These are phyloP conservation scores for Didymella keratinophila DNA, from an alignment of 2,329 filamentous ascomycete genomes.

Conservation along the genomic window DNA sequence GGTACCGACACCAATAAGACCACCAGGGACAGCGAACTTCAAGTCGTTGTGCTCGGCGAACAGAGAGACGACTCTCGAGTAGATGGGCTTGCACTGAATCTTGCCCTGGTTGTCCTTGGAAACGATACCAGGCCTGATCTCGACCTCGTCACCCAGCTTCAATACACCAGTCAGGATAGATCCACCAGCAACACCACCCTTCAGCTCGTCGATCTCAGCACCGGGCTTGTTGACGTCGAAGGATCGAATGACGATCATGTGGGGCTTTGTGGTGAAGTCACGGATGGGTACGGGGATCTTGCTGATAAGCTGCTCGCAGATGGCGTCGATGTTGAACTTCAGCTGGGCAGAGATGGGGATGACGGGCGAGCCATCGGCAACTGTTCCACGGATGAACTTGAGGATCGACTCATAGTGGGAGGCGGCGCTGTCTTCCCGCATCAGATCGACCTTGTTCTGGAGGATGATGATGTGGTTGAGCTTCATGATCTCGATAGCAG, in stretches of 20 bases:
- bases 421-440: conserved; percentile 93
- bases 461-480: conserved; percentile 99
- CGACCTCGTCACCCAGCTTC: conserved; percentile 97
- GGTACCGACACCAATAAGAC: conserved; percentile 95
- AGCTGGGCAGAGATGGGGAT: conserved; percentile 97
- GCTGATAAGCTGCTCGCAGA: conserved; percentile 94
- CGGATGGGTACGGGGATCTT: conserved; percentile 91
- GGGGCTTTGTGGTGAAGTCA: conserved; percentile 90
- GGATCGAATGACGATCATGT: conserved; percentile 99
- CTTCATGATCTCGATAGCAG: conserved; percentile 99
- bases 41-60: conserved; percentile 98
- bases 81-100: conserved; percentile 96
- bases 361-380: conserved; percentile 92
- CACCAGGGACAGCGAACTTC: conserved; percentile 97
- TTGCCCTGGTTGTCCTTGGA: conserved; percentile 92
- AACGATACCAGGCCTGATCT: conserved; percentile 98
- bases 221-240: conserved; percentile 99
- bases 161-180: conserved; percentile 95
- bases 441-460: conserved; percentile 99
- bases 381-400: conserved; percentile 97
- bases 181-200: conserved; percentile 98
- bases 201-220: conserved; percentile 97
- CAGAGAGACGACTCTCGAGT: conserved; percentile 90
- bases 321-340: conserved; percentile 99
- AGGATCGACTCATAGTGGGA: conserved; percentile 96